Evolutionary conservation across 2,329 filamentous ascomycete species (phyloP), one percentile per base, ranked within the genome.

Genomic region (Penicillium sclerotiorum): DNA sequence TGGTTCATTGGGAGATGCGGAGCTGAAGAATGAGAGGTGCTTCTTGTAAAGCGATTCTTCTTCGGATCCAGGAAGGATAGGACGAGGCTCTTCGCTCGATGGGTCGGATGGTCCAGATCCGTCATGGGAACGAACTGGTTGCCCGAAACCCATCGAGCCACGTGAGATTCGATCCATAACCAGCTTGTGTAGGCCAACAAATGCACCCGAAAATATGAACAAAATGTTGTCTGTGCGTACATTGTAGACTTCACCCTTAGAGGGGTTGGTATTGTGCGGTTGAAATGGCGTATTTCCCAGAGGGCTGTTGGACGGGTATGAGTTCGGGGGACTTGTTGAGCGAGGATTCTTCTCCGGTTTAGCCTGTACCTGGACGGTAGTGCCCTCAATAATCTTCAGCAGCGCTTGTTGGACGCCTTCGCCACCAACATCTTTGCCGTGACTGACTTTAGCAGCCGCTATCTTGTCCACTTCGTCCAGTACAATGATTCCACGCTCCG

Each of bases 381-480:
- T 95, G 7, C 94, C 94, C 73, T 99, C 94, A 17, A 99, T 90
- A 33, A 99, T 90, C 73, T 97, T 97, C 25, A 99, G 75, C 5
- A 99, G 77, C 6, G 94, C 93, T 72, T 99, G 94, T 65, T 99
- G 94, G 0, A 97, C 94, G 45, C 94, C 94, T 75, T 97, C 94
- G 18, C 94, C 94, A 15, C 92, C 89, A 2, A 99, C 94, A 65
- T 99, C 94, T 61, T 95, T 89, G 17, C 92, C 93, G 52, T 95
- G 91, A 53, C 84, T 85, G 13, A 92, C 88, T 67, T 94, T 93
- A 21, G 90, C 85, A 30, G 89, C 89, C 1, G 94, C 92, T 50
- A 97, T 92, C 74, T 99, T 99, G 77, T 99, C 94, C 47, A 99
- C 90, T 73, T 99, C 94, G 61, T 99, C 94, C 17, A 99, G 79